Conservation (phyloP, 2,329 filamentous ascomycete species). For the Penicillium corylophilum region DNA sequence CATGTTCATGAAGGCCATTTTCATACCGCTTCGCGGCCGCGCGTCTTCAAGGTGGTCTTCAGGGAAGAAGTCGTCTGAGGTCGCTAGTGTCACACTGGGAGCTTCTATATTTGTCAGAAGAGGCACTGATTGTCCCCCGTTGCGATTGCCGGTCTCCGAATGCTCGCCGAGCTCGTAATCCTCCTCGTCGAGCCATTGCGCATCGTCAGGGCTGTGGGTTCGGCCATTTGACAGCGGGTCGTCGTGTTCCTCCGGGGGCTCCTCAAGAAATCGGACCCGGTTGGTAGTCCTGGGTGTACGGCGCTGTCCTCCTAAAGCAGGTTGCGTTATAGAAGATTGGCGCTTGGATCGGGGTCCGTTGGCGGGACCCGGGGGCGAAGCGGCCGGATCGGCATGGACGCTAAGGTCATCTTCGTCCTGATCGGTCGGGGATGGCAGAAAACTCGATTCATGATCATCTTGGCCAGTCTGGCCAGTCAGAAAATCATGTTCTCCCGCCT, state of each 20-base stretch:
- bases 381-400: constrained; percentile 23
- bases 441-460: constrained; percentile 33
- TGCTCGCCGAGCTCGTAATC: constrained; percentile 55
- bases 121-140: constrained; percentile 58
- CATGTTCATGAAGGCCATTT: constrained; percentile 98
- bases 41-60: constrained; percentile 60
- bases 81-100: constrained; percentile 72
- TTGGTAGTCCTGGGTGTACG: constrained; percentile 63
- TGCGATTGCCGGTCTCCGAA: constrained; percentile 37
- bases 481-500: constrained; percentile 37
- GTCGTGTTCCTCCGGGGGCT: constrained; percentile 30
- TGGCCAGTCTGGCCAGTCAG: constrained; percentile 31
- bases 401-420: constrained; percentile 31
- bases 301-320: constrained; percentile 39
- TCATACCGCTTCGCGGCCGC: constrained; percentile 80
- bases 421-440: constrained; percentile 32
- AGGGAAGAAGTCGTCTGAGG: constrained; percentile 55
- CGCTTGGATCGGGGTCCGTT: constrained; percentile 25
- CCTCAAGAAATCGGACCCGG: constrained; percentile 69
- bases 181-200: constrained; percentile 56
- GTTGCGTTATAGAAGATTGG: constrained; percentile 45
- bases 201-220: constrained; percentile 28
- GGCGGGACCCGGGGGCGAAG: constrained; percentile 22
- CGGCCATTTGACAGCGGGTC: constrained; percentile 32
- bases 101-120: constrained; percentile 81